Base-by-base conservation (phyloP, 177 flowering plant genomes). In the Vitis hybrid region DNA sequence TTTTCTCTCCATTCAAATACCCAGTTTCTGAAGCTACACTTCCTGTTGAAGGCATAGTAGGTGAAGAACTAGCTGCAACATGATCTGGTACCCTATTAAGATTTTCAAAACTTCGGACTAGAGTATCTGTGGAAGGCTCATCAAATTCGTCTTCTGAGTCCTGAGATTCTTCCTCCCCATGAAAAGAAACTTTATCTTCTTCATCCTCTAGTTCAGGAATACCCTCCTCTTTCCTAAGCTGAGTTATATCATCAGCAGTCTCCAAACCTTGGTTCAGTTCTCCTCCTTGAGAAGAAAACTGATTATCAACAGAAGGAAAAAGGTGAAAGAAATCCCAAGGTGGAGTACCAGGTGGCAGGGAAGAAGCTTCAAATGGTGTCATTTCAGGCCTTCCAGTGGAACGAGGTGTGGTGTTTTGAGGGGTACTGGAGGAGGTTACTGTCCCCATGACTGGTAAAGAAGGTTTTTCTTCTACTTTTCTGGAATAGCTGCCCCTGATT, bases 241-340 rank as follows among this genome's bases (percentile, higher is more conserved):
- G 69, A 64, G 67, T 79, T 22, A 82, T 51, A 70, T 83, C 84
- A 73, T 84, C 87, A 51, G 60, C 72, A 73, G 66, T 70, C 52
- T 86, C 94, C 31, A 75, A 69, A 11, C 72, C 83, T 67, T 78
- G 77, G 71, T 67, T 73, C 67, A 70, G 15, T 20, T 53, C 84
- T 65, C 71, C 73, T 11, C 73, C 85, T 70, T 81, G 87, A 70
- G 80, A 78, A 72, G 93, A 83, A 77, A 84, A 79, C 49, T 87
- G 90, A 51, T 77, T 72, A 60, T 90, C 89, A 69, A 76, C 73
- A 1, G 95, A 83, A 81, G 80, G 86, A 68, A 69, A 77, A 57
- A 83, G 84, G 65, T 83, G 90, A 76, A 93, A 95, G 76, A 70
- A 95, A 82, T 95, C 99, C 98, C 98, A 95, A 22, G 87, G 93